Base-by-base conservation (phyloP, 768 basidiomycete genomes). In the Psilocybe cyanescens region DNA sequence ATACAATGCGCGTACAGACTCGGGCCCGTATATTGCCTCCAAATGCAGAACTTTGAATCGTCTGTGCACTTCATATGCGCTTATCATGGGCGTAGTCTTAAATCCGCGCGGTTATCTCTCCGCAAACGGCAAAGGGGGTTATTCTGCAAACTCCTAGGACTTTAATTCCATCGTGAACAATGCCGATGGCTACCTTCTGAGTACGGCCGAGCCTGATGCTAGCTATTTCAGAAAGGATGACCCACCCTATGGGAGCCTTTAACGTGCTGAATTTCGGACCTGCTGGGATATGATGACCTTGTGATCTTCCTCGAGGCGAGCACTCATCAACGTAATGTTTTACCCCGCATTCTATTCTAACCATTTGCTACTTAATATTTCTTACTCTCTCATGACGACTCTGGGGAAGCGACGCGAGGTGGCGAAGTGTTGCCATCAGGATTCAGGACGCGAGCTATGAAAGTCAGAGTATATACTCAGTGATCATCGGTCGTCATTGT, bases 291-390 rank as follows among this genome's bases (percentile, higher is more conserved):
- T 35, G 8, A 8, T 44, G 11, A n/a, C 41, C 41, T 44, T 44
- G 41, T 44, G 41, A 44, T 44, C 41, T 44, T 44, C 37, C 28
- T 16, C 53, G 53, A 41, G 17, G 53, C 37, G 45, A 56, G 17
- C 55, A 14, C 41, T 44, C n/a, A 48, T 58, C 30, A 49, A 58
- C 16, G 17, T 33, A 29, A 33, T 16, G 17, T 11, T 53, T 53
- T 52, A 53, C 58, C 58, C 58, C 58, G 51, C 58, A 59, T 59
- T 59, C 58, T 30, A 58, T 44, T 58, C 28, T 58, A 24, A 49
- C n/a, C 14, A 1, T 16, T 44, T 11, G 41, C 41, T n/a, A 24
- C 24, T 24, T 24, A 44, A 44, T 16, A 14, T 44, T 44, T 11
- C 41, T 44, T 44, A 44, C 41, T 44, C 19, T 28, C 47, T 19